Evolutionary conservation across 2,329 filamentous ascomycete species (phyloP), one percentile per base, ranked within the genome.

Genomic region (Calonectria leucothoes): DNA sequence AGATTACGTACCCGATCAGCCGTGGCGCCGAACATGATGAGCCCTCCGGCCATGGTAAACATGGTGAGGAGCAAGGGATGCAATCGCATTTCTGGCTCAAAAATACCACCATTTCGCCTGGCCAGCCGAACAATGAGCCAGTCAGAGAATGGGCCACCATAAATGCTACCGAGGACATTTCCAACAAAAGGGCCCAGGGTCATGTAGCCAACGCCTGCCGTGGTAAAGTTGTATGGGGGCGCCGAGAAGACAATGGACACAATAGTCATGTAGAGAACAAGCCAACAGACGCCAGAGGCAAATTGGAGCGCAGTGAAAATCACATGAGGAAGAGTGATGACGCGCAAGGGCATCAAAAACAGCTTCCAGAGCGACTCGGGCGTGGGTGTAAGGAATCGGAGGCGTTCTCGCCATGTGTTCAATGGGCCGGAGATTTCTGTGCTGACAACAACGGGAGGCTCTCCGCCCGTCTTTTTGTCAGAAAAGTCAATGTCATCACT

Each of bases 71-170:
- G 39, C 11, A 81, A 67, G 27, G 77, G 51, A 39, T 82, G 86
- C 6, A 88, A 75, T 6, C 86, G 81, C 82, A 87, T 87, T 73
- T 88, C 86, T 0, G 86, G 86, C 74, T 88, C 86, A 49, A 84
- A 87, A 8, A 85, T 78, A 3, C 86, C 86, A 0, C 81, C 80
- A 12, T 87, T 86, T 2, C 83, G 79, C n/a, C 78, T 80, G 0
- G 86, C 81, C 25, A 86, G 78, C 31, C 77, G 79, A 3, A 85
- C 71, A 55, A 87, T 84, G 0, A 81, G 81, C 79, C 81, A 82
- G 59, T 88, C 86, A 0, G 82, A 81, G 1, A 87, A 65, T 0
- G 82, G 79, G 0, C 86, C 86, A 2, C 84, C 85, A 61, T 86
- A 86, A 0, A 87, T 31, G 1, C 80, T 79, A 0, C 86, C 86